Percentiles rank a stretch among this genome's conserved stretches.
phyloP scores from a whole-genome alignment of 768 basidiomycete species.

The Melanogaster broomeanus region DNA sequence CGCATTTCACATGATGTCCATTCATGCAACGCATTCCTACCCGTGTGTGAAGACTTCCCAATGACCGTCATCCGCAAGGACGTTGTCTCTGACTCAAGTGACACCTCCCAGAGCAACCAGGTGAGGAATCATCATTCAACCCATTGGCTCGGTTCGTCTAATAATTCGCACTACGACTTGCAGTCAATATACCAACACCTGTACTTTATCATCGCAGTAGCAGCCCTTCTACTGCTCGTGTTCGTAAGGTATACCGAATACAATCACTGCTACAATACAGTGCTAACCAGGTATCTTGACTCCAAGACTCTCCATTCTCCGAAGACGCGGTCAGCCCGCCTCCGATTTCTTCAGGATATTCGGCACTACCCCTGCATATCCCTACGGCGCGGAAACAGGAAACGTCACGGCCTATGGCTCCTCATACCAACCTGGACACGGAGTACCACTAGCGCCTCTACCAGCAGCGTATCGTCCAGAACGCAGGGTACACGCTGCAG shows the following conservation, averaged over 20 bases:
- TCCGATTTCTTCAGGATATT: conserved; percentile 23
- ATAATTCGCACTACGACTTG: neutral
- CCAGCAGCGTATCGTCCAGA: conserved; percentile 23
- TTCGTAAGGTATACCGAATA: conserved; percentile 17
- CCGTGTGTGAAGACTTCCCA: neutral
- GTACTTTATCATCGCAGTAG: conserved; percentile 23
- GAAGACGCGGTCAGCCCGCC: conserved; percentile 18
- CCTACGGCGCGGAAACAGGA: conserved; percentile 3
- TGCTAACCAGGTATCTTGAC: conserved; percentile 4
- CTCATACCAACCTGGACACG: conserved; percentile 8
- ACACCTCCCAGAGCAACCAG: conserved; percentile 1
- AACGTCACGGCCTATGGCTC: conserved; percentile 3
- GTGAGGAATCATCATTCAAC: conserved; percentile 10
- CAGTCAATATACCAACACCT: conserved; percentile 23
- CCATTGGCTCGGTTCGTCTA: neutral
- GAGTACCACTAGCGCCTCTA: conserved; percentile 16
- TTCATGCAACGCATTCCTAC: conserved; percentile 3
- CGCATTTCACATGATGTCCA: neutral
- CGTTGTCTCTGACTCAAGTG: neutral
- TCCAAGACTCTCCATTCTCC: conserved; percentile 25
- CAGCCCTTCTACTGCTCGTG: conserved; percentile 15
- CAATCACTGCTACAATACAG: neutral
- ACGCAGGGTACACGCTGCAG: conserved; percentile 33
- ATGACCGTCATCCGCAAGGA: conserved; percentile 10
- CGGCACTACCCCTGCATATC: neutral